Base-by-base conservation (phyloP, 2,329 filamentous ascomycete species). In the Penicillium hordei region DNA sequence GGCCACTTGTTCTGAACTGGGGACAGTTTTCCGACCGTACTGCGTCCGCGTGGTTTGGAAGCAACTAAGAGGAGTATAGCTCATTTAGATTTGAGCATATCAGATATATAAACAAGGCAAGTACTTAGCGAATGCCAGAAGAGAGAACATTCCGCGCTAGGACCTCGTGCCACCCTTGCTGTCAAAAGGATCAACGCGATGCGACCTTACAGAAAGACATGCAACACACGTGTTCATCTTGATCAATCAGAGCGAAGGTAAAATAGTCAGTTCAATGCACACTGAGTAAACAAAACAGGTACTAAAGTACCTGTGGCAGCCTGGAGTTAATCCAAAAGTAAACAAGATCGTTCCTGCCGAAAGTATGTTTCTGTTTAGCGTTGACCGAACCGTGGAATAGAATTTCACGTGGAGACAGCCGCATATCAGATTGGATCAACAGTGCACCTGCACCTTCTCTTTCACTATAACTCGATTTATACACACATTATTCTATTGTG, bases 11-110 rank as follows among this genome's bases (percentile, higher is more conserved):
- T 50, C 44, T 39, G 59, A 49, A 21, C n/a, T 52, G 17, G 39
- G 39, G 31, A 48, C 44, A 19, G 38, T 15, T 49, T 59, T 61
- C 43, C 59, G 60, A 54, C 57, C 52, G 27, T 57, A 53, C 46
- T 61, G 48, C 44, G 57, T 48, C 51, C 66, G 60, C 64, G 69
- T 66, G 34, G 23, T 60, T 31, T 36, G n/a, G 2, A 27, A 42
- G 19, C 27, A 10, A 48, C 48, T 23, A 25, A 33, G 23, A 29
- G 21, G 23, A 39, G 19, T 19, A 46, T 40, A 34, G 9, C 12
- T 10, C 1, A 15, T 48, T 31, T 17, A 9, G 8, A 4, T 33
- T 21, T 23, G n/a, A 51, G n/a, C 3, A 36, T 33, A 33, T 36
- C 33, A 12, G 8, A 23, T 19, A 31, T 38, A 25, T 25, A 43